Evolutionary conservation across 2,329 filamentous ascomycete species (phyloP).

Genomic region (Pyrenochaeta sp.): DNA sequence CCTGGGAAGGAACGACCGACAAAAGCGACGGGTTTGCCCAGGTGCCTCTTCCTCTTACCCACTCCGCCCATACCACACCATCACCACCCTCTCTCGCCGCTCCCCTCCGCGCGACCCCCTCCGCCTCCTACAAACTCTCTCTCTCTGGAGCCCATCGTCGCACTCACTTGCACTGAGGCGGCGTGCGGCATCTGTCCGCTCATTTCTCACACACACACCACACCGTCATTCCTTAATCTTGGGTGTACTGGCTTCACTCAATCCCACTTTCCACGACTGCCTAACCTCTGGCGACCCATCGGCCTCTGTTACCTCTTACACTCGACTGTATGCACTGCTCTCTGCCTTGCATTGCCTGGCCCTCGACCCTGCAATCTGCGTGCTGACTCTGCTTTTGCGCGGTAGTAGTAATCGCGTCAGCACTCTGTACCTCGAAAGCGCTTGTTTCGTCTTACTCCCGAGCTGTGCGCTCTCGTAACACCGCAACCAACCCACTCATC

Average conservation of each 20-base stretch:
- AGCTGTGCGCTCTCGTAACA: constrained; percentile 44
- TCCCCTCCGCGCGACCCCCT: constrained; percentile 23
- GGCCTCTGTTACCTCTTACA: constrained; percentile 13
- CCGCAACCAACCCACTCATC: constrained; percentile 26
- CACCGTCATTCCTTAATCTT: constrained; percentile 48
- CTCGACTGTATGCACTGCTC: constrained; percentile 38
- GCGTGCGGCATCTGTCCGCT: constrained; percentile 49
- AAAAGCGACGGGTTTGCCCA: constrained; percentile 32
- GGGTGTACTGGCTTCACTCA: constrained; percentile 49
- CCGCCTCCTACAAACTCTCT: constrained; percentile 8
- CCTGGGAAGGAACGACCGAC: constrained; percentile 24
- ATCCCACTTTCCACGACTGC: constrained; percentile 25
- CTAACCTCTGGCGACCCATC: constrained; percentile 18
- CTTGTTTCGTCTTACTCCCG: constrained; percentile 50
- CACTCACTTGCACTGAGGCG: constrained; percentile 36
- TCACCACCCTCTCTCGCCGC: constrained; percentile 29
- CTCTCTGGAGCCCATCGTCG: constrained; percentile 45
- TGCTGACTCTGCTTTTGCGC: constrained; percentile 40
- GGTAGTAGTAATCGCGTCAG: constrained; percentile 41
- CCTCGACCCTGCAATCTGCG: constrained; percentile 26
- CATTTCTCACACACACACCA: no score
- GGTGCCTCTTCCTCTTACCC: constrained; percentile 26
- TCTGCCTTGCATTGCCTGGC: constrained; percentile 11
- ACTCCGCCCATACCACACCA: constrained; percentile 29
- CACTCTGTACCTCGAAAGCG: constrained; percentile 47